Evolutionary conservation across 2,329 filamentous ascomycete genomes (phyloP), one percentile per base, ranked within the genome.

Genomic region (Ceratocystis cacaofunesta): DNA sequence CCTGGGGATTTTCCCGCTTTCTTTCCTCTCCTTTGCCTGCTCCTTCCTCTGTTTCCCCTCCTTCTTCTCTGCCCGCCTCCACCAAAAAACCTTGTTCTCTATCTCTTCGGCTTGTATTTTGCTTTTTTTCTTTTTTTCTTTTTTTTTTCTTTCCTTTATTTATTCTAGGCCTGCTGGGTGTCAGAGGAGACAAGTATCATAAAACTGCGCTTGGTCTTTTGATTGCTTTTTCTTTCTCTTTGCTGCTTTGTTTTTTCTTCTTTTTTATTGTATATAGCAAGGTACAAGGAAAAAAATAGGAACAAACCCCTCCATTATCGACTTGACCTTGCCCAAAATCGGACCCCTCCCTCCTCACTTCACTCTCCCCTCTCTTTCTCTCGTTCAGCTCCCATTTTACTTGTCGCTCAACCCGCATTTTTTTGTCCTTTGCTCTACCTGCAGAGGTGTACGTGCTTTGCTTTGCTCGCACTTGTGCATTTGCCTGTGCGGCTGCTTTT

Each of bases 231-330:
- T 57, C 30, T 17, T 28, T 57, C 8, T 36, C 32, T 57, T 57
- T 57, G 5, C 8, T 28, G 22, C 10, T 28, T 57, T 28, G 52
- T n/a, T 32, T 32, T 57, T 57, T 22, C 19, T 32, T 30, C 17
- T 57, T n/a, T 30, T 32, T 30, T 57, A n/a, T 15, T 17, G 30
- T 10, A 32, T 57, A 30, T 32, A 57, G 12, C 52, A 57, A 12
- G 10, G n/a, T 12, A 22, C n/a, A 3, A 5, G 52, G 8, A 15
- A 17, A 15, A 17, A 28, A 57, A 41, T 41, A 41, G 36, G 32
- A 57, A 57, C 8, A 57, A 57, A 57, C 52, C 52, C 52, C 52
- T 57, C 52, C 52, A 57, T 57, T 57, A 8, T 57, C 52, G 25
- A 57, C 22, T 57, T 28, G 8, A 41, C 52, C 52, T 57, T 57